These are phyloP conservation scores for Epicoccum nigrum DNA, from an alignment of 2,329 filamentous ascomycete species.

Conservation along the genomic window DNA sequence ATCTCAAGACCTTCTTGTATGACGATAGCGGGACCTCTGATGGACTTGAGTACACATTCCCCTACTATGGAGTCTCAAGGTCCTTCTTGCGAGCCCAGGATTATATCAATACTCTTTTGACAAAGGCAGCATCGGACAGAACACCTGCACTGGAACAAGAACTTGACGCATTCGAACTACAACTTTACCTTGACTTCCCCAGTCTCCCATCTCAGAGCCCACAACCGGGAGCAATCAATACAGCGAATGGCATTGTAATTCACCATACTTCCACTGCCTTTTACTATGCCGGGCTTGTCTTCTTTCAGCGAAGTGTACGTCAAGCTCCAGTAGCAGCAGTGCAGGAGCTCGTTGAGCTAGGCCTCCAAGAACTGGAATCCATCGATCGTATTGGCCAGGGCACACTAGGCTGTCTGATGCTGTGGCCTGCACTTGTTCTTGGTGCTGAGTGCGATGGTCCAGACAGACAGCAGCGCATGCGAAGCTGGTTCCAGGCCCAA, in stretches of 20 bases:
- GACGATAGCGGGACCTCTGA: conserved; percentile 16
- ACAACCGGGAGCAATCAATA: neutral
- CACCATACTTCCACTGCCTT: conserved; percentile 18
- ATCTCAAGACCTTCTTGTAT: conserved; percentile 12
- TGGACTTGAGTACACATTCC: conserved; percentile 16
- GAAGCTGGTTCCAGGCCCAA: conserved; percentile 14
- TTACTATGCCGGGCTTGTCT: conserved; percentile 19
- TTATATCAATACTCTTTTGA: conserved; percentile 5
- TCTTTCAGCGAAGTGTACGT: conserved; percentile 17
- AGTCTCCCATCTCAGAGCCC: neutral
- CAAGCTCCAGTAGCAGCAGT: conserved; percentile 2
- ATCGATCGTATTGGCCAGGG: conserved; percentile 16
- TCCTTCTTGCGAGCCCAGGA: conserved; percentile 16
- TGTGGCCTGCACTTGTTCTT: conserved; percentile 21
- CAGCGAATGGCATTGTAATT: neutral
- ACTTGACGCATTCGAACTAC: conserved; percentile 18
- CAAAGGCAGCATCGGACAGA: neutral
- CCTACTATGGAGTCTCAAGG: conserved; percentile 16
- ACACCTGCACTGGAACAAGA: conserved; percentile 7
- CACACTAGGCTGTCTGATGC: conserved; percentile 15
- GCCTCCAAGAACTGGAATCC: conserved; percentile 14
- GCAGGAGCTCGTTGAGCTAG: conserved; percentile 16
- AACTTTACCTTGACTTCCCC: conserved; percentile 20
- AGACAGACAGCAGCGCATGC: conserved; percentile 7
- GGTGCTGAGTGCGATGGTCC: conserved; percentile 12